Evolutionary conservation across 176 grass and related monocot genomes (phyloP).

Genomic region (Carex parvula): DNA sequence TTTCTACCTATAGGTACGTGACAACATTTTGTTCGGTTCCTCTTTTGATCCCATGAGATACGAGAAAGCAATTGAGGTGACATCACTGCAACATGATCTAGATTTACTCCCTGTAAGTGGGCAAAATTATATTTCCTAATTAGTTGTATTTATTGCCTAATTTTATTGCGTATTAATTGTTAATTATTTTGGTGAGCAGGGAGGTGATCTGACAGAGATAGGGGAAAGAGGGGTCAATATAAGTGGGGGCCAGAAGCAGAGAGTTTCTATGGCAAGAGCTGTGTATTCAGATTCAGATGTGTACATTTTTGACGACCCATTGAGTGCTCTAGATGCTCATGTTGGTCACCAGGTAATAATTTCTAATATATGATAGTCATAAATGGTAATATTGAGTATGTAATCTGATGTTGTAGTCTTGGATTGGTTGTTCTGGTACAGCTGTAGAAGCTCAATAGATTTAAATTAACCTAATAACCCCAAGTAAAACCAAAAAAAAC

Average conservation of each 20-base stretch:
- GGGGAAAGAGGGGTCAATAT: constrained; percentile 99
- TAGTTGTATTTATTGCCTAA: neutral
- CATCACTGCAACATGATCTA: constrained; percentile 77
- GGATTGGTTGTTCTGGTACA: neutral
- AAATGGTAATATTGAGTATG: neutral
- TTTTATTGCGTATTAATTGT: neutral
- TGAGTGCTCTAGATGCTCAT: constrained; percentile 98
- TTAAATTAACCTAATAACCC: neutral
- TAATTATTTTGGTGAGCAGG: constrained; percentile 41
- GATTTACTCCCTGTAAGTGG: constrained; percentile 80
- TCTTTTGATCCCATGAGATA: constrained; percentile 67
- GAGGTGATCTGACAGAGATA: constrained; percentile 95
- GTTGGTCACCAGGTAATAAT: constrained; percentile 92
- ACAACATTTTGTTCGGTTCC: constrained; percentile 98
- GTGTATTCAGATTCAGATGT: constrained; percentile 98
- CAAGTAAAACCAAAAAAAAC: neutral
- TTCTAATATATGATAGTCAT: constrained; percentile 20
- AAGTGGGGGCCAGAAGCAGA: constrained; percentile 96
- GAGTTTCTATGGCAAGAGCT: constrained; percentile 99
- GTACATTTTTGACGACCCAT: constrained; percentile 98
- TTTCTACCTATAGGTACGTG: constrained; percentile 59
- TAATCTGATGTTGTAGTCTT: constrained; percentile 3
- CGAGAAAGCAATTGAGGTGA: constrained; percentile 69
- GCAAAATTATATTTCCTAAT: neutral
- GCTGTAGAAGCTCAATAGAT: neutral